Conservation (phyloP, 768 basidiomycete genomes). For the Podaxis mareebaensis region DNA sequence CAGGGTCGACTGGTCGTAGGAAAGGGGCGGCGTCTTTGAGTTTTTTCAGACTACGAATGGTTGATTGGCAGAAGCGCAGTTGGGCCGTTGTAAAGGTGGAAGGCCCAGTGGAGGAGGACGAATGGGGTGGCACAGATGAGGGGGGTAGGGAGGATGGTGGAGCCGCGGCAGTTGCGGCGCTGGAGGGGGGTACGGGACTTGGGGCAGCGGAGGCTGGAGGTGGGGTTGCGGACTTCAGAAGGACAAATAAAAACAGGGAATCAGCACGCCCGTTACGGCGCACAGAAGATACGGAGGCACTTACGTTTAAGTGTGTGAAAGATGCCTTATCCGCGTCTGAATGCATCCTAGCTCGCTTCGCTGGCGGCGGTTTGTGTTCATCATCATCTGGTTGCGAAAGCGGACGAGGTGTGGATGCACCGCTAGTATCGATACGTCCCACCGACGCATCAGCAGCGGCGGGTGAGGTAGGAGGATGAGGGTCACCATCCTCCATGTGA, state of each 20-base stretch:
- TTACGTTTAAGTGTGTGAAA: slow-evolving; percentile 61
- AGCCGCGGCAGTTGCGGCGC: slow-evolving; percentile 13
- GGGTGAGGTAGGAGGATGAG: slow-evolving; percentile 40
- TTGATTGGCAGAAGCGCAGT: slow-evolving; percentile 76
- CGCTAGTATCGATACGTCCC: slow-evolving; percentile 34
- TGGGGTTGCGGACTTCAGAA: slow-evolving; percentile 72
- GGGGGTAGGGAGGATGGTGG: slow-evolving; percentile 23
- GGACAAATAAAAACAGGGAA: slow-evolving; percentile 32
- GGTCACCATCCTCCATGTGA: slow-evolving; percentile 44
- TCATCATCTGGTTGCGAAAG: slow-evolving; percentile 44
- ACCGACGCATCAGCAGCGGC: slow-evolving; percentile 40
- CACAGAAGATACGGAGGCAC: slow-evolving; percentile 40
- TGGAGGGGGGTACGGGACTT: slow-evolving; percentile 36
- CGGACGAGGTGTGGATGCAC: slow-evolving; percentile 35
- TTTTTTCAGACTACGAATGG: slow-evolving; percentile 83
- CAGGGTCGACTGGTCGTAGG: slow-evolving; percentile 83
- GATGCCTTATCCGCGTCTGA: slow-evolving; percentile 79
- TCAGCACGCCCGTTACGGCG: slow-evolving; percentile 59
- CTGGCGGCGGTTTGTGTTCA: slow-evolving; percentile 71
- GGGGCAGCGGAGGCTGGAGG: slow-evolving; percentile 59
- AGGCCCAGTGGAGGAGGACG: slow-evolving; percentile 20
- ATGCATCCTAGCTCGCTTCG: slow-evolving; percentile 76
- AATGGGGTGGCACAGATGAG: slow-evolving; percentile 22
- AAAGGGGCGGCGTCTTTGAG: slow-evolving; percentile 83
- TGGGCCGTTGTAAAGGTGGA: slow-evolving; percentile 67